A percentile compares a stretch with the other conserved stretches of the same genome.
phyloP scores from a whole-genome alignment of 2,329 filamentous ascomycete genomes.

The Colletotrichum gloeosporioides region DNA sequence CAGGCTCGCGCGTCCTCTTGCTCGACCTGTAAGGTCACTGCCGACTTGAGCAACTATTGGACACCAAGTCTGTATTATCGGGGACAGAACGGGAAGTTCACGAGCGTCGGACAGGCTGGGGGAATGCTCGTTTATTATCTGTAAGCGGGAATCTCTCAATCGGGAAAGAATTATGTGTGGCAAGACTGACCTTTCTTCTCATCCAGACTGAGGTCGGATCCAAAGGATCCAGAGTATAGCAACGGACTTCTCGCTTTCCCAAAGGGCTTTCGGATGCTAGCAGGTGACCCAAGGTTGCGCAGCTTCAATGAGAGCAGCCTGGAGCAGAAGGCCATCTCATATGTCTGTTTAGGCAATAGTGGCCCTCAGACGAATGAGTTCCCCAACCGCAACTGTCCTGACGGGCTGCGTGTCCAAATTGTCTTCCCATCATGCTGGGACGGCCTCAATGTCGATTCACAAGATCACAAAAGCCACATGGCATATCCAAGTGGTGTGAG shows the following conservation, averaged over 20 bases:
- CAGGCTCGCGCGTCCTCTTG: slow-evolving; percentile 61
- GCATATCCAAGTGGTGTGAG: slow-evolving; percentile 53
- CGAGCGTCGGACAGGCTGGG: slow-evolving; percentile 44
- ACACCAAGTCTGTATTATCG: slow-evolving; percentile 60
- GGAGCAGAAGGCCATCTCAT: slow-evolving; percentile 58
- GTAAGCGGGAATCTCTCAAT: slow-evolving; percentile 30
- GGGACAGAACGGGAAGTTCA: slow-evolving; percentile 61
- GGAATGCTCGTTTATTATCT: slow-evolving; percentile 57
- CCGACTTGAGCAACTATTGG: slow-evolving; percentile 74
- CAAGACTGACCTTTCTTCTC: neutral
- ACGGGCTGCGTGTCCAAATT: slow-evolving; percentile 57
- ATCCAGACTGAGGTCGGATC: slow-evolving; percentile 43
- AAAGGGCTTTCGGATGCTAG: slow-evolving; percentile 68
- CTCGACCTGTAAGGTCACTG: slow-evolving; percentile 67
- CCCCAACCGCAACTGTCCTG: slow-evolving; percentile 58
- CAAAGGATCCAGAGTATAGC: slow-evolving; percentile 39
- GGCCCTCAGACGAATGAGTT: slow-evolving; percentile 54
- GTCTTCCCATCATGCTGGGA: slow-evolving; percentile 70
- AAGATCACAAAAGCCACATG: slow-evolving; percentile 62
- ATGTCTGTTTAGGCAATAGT: slow-evolving; percentile 57
- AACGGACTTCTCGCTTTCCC: slow-evolving; percentile 65
- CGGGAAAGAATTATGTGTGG: neutral
- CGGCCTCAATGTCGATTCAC: slow-evolving; percentile 58
- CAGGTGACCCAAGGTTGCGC: slow-evolving; percentile 55
- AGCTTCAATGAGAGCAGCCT: slow-evolving; percentile 49